Percentiles rank a stretch among this genome's conserved stretches.
These are phyloP conservation scores for Phyllosticta capitalensis DNA, from an alignment of 2,329 filamentous ascomycete genomes.

Conservation along the genomic window DNA sequence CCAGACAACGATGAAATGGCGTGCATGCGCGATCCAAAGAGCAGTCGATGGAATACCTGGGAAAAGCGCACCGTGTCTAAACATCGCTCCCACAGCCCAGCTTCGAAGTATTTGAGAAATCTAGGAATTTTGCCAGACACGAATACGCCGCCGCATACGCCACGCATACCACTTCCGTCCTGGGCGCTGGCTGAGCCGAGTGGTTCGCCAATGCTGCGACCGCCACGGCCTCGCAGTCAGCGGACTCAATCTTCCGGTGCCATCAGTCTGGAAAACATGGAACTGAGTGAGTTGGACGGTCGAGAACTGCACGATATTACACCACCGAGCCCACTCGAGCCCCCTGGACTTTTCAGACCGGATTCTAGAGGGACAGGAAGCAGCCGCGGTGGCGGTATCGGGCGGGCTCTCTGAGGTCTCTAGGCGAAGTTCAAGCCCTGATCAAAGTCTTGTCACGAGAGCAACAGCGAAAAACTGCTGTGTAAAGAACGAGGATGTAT, in stretches of 20 bases:
- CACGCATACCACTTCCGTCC: background rate
- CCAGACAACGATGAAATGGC: conserved; percentile 2
- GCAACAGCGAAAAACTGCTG: no score
- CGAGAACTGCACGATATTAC: background rate
- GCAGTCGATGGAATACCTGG: conserved; percentile 7
- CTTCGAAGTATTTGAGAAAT: background rate
- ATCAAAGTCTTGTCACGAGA: background rate
- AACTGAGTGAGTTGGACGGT: background rate
- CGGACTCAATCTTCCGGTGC: background rate
- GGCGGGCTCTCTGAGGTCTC: background rate
- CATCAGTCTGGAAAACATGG: background rate
- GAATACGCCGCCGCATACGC: background rate
- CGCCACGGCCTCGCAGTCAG: background rate
- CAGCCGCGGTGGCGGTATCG: background rate
- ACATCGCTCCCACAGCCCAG: background rate
- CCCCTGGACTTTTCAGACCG: background rate
- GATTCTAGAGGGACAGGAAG: background rate
- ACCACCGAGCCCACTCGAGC: background rate
- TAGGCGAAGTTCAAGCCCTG: no score
- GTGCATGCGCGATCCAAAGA: conserved; percentile 2
- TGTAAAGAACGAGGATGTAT: no score
- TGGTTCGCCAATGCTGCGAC: background rate
- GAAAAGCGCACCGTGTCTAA: background rate
- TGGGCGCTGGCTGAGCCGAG: background rate
- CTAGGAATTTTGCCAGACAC: background rate